Evolutionary conservation across 2,329 filamentous ascomycete species (phyloP).

Genomic region (Didymella segeticola): DNA sequence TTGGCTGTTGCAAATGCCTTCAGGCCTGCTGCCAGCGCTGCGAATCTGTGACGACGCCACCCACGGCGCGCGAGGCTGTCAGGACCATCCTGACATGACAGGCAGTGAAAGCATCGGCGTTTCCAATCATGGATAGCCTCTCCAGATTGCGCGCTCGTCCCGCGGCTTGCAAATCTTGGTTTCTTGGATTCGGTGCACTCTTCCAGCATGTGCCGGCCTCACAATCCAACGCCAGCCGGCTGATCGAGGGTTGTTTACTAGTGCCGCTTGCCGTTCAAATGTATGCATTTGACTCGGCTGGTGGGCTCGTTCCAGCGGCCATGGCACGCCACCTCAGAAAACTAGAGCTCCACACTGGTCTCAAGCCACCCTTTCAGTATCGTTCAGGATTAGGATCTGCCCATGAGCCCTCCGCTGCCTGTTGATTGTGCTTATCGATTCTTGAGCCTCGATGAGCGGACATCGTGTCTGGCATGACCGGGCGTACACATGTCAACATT

Average conservation of each 20-base stretch:
- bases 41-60: conserved; percentile 9
- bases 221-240: conserved; percentile 6
- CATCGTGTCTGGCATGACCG: conserved; percentile 8
- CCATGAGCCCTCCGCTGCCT: conserved; percentile 2
- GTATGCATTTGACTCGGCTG: conserved; percentile 10
- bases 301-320: conserved; percentile 7
- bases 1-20: not conserved
- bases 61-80: conserved; percentile 10
- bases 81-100: conserved; percentile 8
- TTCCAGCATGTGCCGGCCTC: conserved; percentile 10
- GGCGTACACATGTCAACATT: conserved; percentile 1
- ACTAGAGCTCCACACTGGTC: not conserved
- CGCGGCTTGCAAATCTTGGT: conserved; percentile 17
- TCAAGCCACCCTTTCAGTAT: conserved; percentile 1
- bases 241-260: not conserved
- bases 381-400: conserved; percentile 8
- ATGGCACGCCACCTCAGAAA: conserved; percentile 6
- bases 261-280: conserved; percentile 10
- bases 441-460: conserved; percentile 11
- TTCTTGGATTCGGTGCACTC: conserved; percentile 2
- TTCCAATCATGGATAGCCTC: conserved; percentile 16
- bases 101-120: conserved; percentile 17
- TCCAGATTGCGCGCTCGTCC: conserved; percentile 7
- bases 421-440: conserved; percentile 4
- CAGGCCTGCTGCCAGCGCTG: not conserved